Conservation (phyloP, 306 rosid genomes). For the Acmispon strigosus region DNA sequence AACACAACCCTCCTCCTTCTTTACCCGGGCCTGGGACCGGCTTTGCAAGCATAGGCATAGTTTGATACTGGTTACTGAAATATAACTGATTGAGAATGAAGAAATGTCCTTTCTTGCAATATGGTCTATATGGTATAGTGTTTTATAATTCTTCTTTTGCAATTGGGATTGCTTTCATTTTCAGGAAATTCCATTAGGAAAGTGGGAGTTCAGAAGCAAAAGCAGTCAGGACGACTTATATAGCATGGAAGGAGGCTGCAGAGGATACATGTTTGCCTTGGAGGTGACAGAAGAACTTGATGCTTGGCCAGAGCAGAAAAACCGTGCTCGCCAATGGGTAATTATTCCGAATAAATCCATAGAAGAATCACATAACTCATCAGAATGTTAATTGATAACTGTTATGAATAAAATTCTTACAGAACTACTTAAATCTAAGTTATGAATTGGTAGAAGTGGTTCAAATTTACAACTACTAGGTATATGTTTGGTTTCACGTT, state of each 20-base stretch:
- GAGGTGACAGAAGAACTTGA: conserved; percentile 81
- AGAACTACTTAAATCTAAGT: neutral
- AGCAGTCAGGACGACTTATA: conserved; percentile 45
- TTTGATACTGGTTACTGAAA: neutral
- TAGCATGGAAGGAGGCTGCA: conserved; percentile 65
- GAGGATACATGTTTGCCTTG: conserved; percentile 83
- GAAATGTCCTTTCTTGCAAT: neutral
- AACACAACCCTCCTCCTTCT: no score
- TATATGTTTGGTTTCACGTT: neutral
- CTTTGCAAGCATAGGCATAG: no score
- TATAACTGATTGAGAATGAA: neutral
- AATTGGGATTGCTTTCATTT: conserved; percentile 20
- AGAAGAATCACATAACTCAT: neutral
- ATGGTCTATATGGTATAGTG: neutral
- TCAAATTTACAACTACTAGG: neutral
- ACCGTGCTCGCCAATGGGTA: conserved; percentile 71
- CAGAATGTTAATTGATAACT: conserved; percentile 28
- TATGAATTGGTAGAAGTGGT: neutral
- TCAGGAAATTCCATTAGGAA: conserved; percentile 71
- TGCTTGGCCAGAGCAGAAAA: conserved; percentile 68
- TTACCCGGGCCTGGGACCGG: no score
- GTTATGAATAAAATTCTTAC: neutral
- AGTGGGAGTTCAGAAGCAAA: conserved; percentile 89
- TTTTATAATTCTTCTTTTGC: neutral
- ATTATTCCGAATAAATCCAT: conserved; percentile 4